Evolutionary conservation across 2,329 filamentous ascomycete genomes (phyloP), one percentile per base, ranked within the genome.

Genomic region (Epichloe sp.): DNA sequence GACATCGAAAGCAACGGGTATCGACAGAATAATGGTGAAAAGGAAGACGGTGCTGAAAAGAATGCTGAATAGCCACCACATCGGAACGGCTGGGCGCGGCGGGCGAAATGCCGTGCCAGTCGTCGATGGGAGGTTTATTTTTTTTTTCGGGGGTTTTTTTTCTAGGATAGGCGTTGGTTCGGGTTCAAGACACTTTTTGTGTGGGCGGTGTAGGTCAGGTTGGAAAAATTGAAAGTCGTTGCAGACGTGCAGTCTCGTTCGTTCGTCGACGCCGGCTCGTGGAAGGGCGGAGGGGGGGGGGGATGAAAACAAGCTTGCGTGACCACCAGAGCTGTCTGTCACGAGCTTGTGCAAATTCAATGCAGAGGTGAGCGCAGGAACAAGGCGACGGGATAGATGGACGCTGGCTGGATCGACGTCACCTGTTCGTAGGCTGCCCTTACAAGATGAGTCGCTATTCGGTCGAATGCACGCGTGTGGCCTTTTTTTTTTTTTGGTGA

Each of bases 1-100:
- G 63, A 97, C 91, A 79, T 98, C 93, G 73, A 97, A 97, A 62
- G 91, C 88, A 65, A 98, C 83, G 55, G 93, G 93, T 65, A 98
- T 93, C 55, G 89, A 95, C 65, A 97, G 86, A 64, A 97, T 83
- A 68, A 96, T 89, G 71, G 86, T 86, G 70, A 90, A 78, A 61
- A 97, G 82, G 72, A 96, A 97, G 70, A 88, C 71, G 65, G 84
- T 76, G 71, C 88, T 88, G 64, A 88, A 88, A 60, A 90, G 65
- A 66, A 85, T 78, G 66, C 85, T 83, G 69, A 90, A 81, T 69
- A 91, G 76, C 85, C 76, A 79, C 76, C 85, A 89, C 87, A 95
- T 95, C 70, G 73, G 65, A 60, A 62, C 66, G 64, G 61, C 58
- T 58, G 58, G 49, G 52, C 53, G 60, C 53, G 60, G 60, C 59